Evolutionary conservation across 768 basidiomycete genomes (phyloP), one percentile per base, ranked within the genome.

Genomic region (Galerina marginata): DNA sequence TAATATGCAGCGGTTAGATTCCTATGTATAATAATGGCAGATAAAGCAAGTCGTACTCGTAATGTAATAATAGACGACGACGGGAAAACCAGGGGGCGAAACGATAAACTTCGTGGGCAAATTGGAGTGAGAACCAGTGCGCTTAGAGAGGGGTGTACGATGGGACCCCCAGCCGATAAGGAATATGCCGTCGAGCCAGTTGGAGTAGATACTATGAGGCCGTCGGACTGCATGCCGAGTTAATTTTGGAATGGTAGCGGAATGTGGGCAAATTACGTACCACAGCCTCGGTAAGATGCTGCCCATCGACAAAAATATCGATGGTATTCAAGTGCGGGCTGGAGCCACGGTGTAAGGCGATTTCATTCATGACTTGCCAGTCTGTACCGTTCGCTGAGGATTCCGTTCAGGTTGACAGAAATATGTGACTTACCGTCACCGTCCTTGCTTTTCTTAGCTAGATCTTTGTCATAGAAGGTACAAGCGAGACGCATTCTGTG

Each of bases 281-380:
- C 59, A 97, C 93, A 46, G 94, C 93, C 76, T 97, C 96, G 2
- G 96, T 98, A 25, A 98, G 82, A 77, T 96, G 95, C 69, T 97
- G 94, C 0, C 91, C 93, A 67, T 98, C 94, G 11, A 96, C 95
- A 73, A 84, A 96, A 12, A 95, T 92, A 71, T 97, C 95, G 56
- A 97, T 93, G 4, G 93, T 93, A 65, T 94, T 95, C 39, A 98
- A 80, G 67, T 96, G 95, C 0, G 95, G 91, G 64, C 92, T 92
- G 20, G 92, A 86, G 11, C 96, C 96, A 26, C 96, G 87, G 74
- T 98, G 96, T 38, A 98, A 79, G 3, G 93, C 89, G 59, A 98
- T 87, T 74, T 98, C 96, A 70, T 98, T 98, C 94, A 98, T 96
- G 39, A 96, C 96, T 73, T 96, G 95, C 90, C 92, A 95, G 64